Percentiles rank a stretch among this genome's conserved stretches.
Conservation (phyloP, 345 rosid species). For the Eucalyptus polybractea region DNA sequence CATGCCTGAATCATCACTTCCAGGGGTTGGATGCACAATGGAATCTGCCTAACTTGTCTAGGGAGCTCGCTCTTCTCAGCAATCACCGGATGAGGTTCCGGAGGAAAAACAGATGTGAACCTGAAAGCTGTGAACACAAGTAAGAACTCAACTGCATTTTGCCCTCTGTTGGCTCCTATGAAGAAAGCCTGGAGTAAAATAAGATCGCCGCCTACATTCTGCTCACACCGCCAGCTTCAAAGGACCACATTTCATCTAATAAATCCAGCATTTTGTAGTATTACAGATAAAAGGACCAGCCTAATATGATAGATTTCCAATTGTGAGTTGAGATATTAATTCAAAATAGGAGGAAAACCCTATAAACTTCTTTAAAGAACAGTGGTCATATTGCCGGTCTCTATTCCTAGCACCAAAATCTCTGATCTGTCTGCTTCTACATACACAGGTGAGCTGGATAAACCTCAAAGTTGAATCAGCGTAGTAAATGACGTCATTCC, state of each 20-base stretch:
- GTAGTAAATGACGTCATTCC: background rate
- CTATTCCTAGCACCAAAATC: background rate
- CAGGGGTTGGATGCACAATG: conserved; percentile 66
- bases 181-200: background rate
- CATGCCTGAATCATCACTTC: conserved; percentile 90
- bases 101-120: conserved; percentile 83
- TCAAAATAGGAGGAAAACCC: background rate
- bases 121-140: conserved; percentile 61
- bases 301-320: background rate
- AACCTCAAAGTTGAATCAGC: background rate
- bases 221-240: background rate
- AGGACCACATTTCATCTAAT: background rate
- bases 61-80: conserved; percentile 20
- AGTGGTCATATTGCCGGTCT: background rate
- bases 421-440: background rate
- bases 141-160: background rate
- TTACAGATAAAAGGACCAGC: background rate
- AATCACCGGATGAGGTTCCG: conserved; percentile 81
- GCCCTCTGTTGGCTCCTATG: background rate
- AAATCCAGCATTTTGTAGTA: background rate
- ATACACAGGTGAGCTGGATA: background rate
- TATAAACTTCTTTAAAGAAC: background rate
- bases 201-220: background rate
- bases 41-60: conserved; percentile 28
- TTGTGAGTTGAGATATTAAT: background rate